A percentile compares a stretch with the other conserved stretches of the same genome.
Evolutionary conservation across 805 yeast genomes (phyloP).

Genomic region (Ogataea trehaloabstinens): DNA sequence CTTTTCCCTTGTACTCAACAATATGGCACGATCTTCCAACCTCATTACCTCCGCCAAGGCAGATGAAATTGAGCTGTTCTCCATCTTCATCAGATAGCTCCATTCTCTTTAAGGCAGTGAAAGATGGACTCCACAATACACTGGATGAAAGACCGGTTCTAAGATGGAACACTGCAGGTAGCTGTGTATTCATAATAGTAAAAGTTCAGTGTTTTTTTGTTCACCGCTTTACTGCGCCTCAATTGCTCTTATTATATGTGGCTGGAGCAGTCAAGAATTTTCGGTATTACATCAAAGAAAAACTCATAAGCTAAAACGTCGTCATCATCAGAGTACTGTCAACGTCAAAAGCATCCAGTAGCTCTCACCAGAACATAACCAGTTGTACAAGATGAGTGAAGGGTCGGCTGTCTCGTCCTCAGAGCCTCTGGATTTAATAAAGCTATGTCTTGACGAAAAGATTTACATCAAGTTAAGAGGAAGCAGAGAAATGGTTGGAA

Average conservation of each 20-base stretch:
- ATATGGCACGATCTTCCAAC: constrained; percentile 97
- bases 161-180: no score
- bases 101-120: no score
- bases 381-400: constrained; percentile 22
- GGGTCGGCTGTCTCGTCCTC: constrained; percentile 29
- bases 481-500: constrained; percentile 88
- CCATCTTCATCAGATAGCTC: constrained; percentile 3
- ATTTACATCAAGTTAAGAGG: constrained; percentile 91
- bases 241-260: no score
- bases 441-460: constrained; percentile 80
- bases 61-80: constrained; percentile 63
- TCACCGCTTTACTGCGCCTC: background rate
- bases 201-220: no score
- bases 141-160: background rate
- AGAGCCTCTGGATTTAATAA: constrained; percentile 90
- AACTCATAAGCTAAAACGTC: background rate
- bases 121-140: background rate
- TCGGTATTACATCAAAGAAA: background rate
- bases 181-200: no score
- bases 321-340: no score
- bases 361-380: no score
- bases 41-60: constrained; percentile 97
- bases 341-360: no score
- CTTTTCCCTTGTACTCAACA: constrained; percentile 87
- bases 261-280: background rate